Evolutionary conservation across 441 rosid species (phyloP), one percentile per base, ranked within the genome.

Genomic region (Erysimum pusillum): DNA sequence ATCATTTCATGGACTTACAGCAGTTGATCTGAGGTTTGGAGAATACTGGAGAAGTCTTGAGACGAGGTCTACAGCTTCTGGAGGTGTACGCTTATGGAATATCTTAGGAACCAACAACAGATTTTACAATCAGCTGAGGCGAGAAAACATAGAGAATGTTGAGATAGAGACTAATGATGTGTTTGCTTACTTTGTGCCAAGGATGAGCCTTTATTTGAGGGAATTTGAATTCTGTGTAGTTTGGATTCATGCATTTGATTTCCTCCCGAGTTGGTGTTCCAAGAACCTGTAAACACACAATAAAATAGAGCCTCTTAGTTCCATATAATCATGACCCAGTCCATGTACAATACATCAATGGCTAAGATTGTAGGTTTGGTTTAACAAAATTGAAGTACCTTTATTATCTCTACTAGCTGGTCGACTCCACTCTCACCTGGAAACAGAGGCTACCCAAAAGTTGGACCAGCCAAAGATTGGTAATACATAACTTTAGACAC

Each of bases 371-470:
- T 18, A 31, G 7, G 49, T 32, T 48, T 25, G 11, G 22, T 61
- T 42, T 25, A 14, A 14, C 0, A 3, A 63, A n/a, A 18, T 36
- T 75, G 51, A 82, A 77, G 49, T 87, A 92, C 98, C 99, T 91
- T 94, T 20, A 94, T 94, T 48, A 94, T 94, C 79, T 94, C 99
- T 22, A 94, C 99, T 44, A 94, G 97, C 87, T 94, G 98, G 79
- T 94, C 99, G 13, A 94, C 99, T 59, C 99, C 99, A 74, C 97
- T 92, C 83, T 94, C 99, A 65, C 99, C 99, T 9, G 99, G 98
- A 77, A 82, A 84, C 3, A 84, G 42, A 72, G 87, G 87, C 87
- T 84, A 53, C 36, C 56, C 22, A 76, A 76, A 20, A 41, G 34
- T 15, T 67, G 77, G 58, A 80, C 77, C 82, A 79, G 58, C 69